Evolutionary conservation across 805 yeast species (phyloP).

Genomic region (Lipomyces oligophaga): DNA sequence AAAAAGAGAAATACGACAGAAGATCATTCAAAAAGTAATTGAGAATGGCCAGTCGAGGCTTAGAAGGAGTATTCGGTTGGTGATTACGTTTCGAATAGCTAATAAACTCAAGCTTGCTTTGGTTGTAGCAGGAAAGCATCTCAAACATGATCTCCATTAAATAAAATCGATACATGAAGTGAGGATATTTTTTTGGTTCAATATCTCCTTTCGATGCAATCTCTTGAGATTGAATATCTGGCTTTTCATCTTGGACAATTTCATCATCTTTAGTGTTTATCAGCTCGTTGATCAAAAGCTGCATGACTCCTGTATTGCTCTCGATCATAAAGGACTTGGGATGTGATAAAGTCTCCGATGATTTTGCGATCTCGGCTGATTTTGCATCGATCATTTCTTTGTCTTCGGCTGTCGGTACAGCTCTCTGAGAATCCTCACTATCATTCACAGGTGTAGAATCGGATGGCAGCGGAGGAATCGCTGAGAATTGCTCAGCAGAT

Average conservation of each 20-base stretch:
- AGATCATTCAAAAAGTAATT: conserved; percentile 75
- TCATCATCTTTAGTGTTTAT: conserved; percentile 45
- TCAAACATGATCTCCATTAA: conserved; percentile 67
- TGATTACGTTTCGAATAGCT: conserved; percentile 55
- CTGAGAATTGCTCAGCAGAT: conserved; percentile 2
- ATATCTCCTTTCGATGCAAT: conserved; percentile 18
- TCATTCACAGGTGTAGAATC: conserved; percentile 1
- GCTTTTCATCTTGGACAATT: conserved; percentile 1
- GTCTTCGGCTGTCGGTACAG: conserved; percentile 10
- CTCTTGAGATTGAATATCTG: neutral
- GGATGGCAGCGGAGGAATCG: neutral
- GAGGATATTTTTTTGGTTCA: conserved; percentile 42
- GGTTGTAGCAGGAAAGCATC: conserved; percentile 70
- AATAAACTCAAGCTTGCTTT: conserved; percentile 75
- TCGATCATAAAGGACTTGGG: no score
- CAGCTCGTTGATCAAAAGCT: conserved; percentile 59
- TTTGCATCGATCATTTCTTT: conserved; percentile 33
- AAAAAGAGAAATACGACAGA: conserved; percentile 47
- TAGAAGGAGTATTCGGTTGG: conserved; percentile 34
- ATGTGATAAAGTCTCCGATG: conserved; percentile 12
- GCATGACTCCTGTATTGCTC: conserved; percentile 55
- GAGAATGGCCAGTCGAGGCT: conserved; percentile 73
- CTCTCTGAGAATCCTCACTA: neutral
- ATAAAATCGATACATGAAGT: conserved; percentile 64
- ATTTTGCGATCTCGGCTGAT: conserved; percentile 33